These are phyloP conservation scores for Syzygium jambos DNA, from an alignment of 345 rosid species.

Conservation along the genomic window DNA sequence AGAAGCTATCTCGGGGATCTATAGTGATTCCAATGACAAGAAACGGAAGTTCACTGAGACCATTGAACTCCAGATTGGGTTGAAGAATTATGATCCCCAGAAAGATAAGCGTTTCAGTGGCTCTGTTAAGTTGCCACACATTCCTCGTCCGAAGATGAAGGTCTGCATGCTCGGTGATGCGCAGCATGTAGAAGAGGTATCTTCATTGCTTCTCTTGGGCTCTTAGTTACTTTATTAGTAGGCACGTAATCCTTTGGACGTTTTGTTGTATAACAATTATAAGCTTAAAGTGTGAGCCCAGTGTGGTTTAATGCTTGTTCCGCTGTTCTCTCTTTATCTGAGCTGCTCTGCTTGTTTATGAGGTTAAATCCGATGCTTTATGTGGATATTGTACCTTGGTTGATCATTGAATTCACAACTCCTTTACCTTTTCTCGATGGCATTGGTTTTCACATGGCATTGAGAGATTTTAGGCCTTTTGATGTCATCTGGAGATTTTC, in stretches of 20 bases:
- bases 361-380: not conserved
- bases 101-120: slow-evolving; percentile 96
- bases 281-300: not conserved
- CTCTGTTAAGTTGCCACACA: slow-evolving; percentile 82
- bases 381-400: not conserved
- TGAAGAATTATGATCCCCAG: slow-evolving; percentile 91
- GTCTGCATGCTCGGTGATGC: slow-evolving; percentile 98
- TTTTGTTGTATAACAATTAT: not conserved
- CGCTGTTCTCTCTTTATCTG: not conserved
- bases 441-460: not conserved
- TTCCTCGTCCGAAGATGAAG: slow-evolving; percentile 92
- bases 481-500: not conserved
- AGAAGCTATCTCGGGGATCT: slow-evolving; percentile 64
- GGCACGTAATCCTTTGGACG: not conserved
- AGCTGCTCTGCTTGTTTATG: not conserved
- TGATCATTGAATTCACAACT: not conserved
- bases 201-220: not conserved
- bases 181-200: slow-evolving; percentile 88
- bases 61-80: slow-evolving; percentile 88
- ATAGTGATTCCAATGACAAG: slow-evolving; percentile 46
- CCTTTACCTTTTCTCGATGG: not conserved
- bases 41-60: slow-evolving; percentile 80
- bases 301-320: not conserved
- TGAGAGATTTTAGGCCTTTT: not conserved
- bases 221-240: not conserved